Evolutionary conservation across 2,329 filamentous ascomycete genomes (phyloP).

Genomic region (Bipolaris bicolor): DNA sequence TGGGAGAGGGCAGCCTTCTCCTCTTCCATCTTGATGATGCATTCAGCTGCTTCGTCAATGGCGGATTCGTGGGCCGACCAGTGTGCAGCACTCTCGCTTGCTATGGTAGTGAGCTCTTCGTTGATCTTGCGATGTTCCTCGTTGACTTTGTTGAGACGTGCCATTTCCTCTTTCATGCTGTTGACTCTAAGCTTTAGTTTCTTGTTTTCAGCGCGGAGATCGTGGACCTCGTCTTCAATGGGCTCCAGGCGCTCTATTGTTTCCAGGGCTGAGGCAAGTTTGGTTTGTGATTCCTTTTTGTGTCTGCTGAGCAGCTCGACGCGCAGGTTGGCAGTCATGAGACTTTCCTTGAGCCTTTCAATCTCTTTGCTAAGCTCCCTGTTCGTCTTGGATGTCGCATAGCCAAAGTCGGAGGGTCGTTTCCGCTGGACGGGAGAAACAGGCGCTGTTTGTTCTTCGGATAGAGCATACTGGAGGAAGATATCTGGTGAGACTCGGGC

Average conservation of each 20-base stretch:
- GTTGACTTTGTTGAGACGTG: slow-evolving; percentile 22
- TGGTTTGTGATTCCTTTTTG: slow-evolving; percentile 38
- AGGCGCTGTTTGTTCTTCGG: slow-evolving; percentile 37
- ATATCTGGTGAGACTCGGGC: slow-evolving; percentile 23
- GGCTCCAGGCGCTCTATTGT: slow-evolving; percentile 37
- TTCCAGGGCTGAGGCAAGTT: slow-evolving; percentile 31
- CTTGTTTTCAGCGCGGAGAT: slow-evolving; percentile 36
- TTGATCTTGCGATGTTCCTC: slow-evolving; percentile 26
- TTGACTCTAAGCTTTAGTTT: slow-evolving; percentile 29
- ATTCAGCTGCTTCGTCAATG: slow-evolving; percentile 43
- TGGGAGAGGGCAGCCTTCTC: slow-evolving; percentile 33
- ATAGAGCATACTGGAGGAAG: slow-evolving; percentile 37
- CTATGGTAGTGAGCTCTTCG: slow-evolving; percentile 34
- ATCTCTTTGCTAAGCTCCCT: slow-evolving; percentile 38
- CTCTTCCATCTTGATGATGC: slow-evolving; percentile 38
- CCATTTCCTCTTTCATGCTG: slow-evolving; percentile 27
- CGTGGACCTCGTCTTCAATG: slow-evolving; percentile 34
- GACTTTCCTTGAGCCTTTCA: slow-evolving; percentile 31
- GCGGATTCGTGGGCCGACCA: slow-evolving; percentile 36
- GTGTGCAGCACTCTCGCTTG: slow-evolving; percentile 34
- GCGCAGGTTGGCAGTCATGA: slow-evolving; percentile 43
- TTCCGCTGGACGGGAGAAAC: slow-evolving; percentile 39
- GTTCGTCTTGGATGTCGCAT: slow-evolving; percentile 35
- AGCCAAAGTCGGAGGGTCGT: slow-evolving; percentile 33
- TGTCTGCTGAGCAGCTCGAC: slow-evolving; percentile 40